Conservation (phyloP, 345 rosid species). For the Viola odorata region DNA sequence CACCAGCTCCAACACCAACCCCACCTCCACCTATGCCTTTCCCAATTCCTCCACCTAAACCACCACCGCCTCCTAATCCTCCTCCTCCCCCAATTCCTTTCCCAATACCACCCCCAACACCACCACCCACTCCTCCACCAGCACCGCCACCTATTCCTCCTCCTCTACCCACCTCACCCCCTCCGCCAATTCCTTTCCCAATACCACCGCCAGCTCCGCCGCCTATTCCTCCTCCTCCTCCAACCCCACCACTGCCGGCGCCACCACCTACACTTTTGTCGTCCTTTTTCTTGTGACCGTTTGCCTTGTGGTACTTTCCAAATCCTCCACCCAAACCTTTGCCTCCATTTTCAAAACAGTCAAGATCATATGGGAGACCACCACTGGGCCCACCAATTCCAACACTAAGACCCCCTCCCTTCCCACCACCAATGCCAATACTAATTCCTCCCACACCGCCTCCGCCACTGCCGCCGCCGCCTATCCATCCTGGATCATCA, state of each 20-base stretch:
- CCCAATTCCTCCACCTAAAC: conserved; percentile 1
- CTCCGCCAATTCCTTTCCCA: neutral
- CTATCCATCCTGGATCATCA: conserved; percentile 17
- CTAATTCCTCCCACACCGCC: conserved; percentile 7
- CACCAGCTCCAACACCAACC: conserved; percentile 5
- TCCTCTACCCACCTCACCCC: neutral
- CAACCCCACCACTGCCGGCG: conserved; percentile 2
- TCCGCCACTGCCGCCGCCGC: conserved; percentile 11
- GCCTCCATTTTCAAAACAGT: conserved; percentile 14
- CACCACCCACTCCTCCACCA: conserved; percentile 8
- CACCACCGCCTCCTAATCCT: conserved; percentile 1
- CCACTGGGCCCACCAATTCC: conserved; percentile 8
- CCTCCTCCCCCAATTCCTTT: conserved; percentile 2
- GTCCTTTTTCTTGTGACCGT: neutral
- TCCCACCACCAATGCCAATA: conserved; percentile 20
- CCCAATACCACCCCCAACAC: conserved; percentile 1
- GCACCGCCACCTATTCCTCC: conserved; percentile 1
- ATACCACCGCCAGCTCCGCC: conserved; percentile 1
- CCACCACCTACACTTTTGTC: neutral
- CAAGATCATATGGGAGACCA: conserved; percentile 6
- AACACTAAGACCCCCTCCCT: conserved; percentile 21
- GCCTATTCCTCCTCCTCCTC: conserved; percentile 11
- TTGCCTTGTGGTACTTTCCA: neutral
- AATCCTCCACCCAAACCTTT: conserved; percentile 1
- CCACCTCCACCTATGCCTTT: neutral